Base-by-base conservation (phyloP, 2,329 filamentous ascomycete genomes). In the Aspergillus pseudoviridinutans region DNA sequence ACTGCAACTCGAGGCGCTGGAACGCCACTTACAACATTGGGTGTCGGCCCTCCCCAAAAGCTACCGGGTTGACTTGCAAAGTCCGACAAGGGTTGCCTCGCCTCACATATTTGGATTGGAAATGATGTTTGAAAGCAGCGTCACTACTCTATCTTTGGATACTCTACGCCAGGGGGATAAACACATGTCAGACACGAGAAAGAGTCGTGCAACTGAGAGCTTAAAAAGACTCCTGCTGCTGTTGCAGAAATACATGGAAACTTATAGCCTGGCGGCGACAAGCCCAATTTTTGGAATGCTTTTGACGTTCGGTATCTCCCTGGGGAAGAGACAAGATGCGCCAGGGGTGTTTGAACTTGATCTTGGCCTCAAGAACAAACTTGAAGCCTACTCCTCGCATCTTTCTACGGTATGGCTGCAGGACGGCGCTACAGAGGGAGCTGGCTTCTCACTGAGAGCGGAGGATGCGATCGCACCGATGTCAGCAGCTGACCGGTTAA, bases 241-340 rank as follows among this genome's bases (percentile, higher is more conserved):
- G 44, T 61, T 78, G 8, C 73, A 72, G 35, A 61, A 64, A 59
- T 70, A 75, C 58, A 66, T 79, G 67, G 74, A 78, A 42, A 71
- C 67, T 17, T 76, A 74, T 58, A 74, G 75, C 29, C 71, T 72
- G 55, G 75, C 67, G 38, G 76, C 70, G 51, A 74, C 65, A 52
- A 73, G 61, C 60, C 76, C 70, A 55, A 82, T 71, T 0, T 76
- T 76, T 55, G 76, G 76, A 24, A 71, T 73, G 61, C 71, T 75
- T 25, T 64, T 77, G 28, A 72, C 67, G 42, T 69, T 69, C 54
- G 70, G 71, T 17, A 67, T 73, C 71, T 59, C 62, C 3, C 52
- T 38, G 5, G 38, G 52, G 20, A 51, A 57, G n/a, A 60, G 51
- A 12, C 55, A 55, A 12, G 38, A 29, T 10, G 32, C 58, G 1